Evolutionary conservation across 2,329 filamentous ascomycete genomes (phyloP).

Genomic region (Botrytis fragariae): DNA sequence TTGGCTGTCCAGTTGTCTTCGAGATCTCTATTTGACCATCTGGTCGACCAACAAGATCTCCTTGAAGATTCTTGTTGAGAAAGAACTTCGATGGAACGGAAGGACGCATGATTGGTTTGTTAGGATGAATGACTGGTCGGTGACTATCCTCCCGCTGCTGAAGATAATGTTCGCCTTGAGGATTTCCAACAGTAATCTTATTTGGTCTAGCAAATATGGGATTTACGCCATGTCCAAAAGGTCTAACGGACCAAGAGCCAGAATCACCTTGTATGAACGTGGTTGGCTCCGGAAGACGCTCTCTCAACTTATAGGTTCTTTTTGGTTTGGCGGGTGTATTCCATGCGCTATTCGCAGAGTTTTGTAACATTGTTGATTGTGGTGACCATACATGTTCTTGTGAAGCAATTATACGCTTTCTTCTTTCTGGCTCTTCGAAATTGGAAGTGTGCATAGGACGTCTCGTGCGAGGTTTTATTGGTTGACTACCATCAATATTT

Average conservation of each 20-base stretch:
- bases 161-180: constrained; percentile 25
- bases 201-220: constrained; percentile 34
- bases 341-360: constrained; percentile 35
- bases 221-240: constrained; percentile 37
- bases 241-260: constrained; percentile 35
- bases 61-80: constrained; percentile 8
- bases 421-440: constrained; percentile 21
- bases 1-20: neutral
- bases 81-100: constrained; percentile 26
- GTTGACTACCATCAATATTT: neutral
- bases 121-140: constrained; percentile 33
- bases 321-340: constrained; percentile 19
- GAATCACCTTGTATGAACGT: constrained; percentile 36
- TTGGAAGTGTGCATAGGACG: constrained; percentile 1
- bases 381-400: constrained; percentile 25
- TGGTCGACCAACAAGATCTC: neutral
- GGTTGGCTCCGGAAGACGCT: constrained; percentile 34
- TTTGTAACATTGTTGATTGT: constrained; percentile 27
- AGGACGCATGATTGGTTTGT: constrained; percentile 26
- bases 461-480: neutral
- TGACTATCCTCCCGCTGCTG: constrained; percentile 28
- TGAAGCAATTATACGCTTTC: neutral
- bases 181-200: constrained; percentile 30
- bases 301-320: constrained; percentile 15
- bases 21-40: neutral